Evolutionary conservation across 345 rosid species (phyloP).

Genomic region (Abelmoschus esculentus): DNA sequence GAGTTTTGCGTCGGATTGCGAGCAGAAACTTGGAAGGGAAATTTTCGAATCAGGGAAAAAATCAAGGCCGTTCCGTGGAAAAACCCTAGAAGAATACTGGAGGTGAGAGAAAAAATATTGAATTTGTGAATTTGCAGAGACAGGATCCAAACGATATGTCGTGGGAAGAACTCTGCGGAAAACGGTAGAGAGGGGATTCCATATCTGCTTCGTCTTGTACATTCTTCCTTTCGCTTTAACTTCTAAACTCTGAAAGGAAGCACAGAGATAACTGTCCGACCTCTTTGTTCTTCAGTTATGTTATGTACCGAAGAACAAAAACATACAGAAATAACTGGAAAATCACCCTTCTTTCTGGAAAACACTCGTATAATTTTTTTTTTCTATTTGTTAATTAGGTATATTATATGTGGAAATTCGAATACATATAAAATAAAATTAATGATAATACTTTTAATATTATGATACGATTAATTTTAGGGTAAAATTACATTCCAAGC

Average conservation of each 20-base stretch:
- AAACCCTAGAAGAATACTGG: slow-evolving; percentile 9
- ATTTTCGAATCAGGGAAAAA: slow-evolving; percentile 13
- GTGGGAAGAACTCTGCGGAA: slow-evolving; percentile 17
- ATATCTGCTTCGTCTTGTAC: slow-evolving; percentile 37
- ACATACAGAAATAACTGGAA: too few species aligned
- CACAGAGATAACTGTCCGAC: not conserved
- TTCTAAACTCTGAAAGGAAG: not conserved
- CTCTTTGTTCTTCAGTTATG: not conserved
- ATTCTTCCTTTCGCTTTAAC: slow-evolving; percentile 8
- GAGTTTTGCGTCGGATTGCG: slow-evolving; percentile 19
- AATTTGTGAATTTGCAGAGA: slow-evolving; percentile 12
- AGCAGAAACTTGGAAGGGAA: slow-evolving; percentile 30
- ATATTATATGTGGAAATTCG: too few species aligned
- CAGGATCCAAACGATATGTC: slow-evolving; percentile 5
- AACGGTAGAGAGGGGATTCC: slow-evolving; percentile 27
- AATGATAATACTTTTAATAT: too few species aligned
- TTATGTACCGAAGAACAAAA: too few species aligned
- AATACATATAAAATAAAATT: too few species aligned
- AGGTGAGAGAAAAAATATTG: slow-evolving; percentile 18
- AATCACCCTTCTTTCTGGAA: too few species aligned
- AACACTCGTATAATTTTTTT: too few species aligned
- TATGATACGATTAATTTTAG: too few species aligned
- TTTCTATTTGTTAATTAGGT: too few species aligned
- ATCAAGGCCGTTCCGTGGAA: not conserved
- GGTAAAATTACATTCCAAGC: not conserved